Conservation (phyloP, 306 rosid species). For the Lablab purpureus region DNA sequence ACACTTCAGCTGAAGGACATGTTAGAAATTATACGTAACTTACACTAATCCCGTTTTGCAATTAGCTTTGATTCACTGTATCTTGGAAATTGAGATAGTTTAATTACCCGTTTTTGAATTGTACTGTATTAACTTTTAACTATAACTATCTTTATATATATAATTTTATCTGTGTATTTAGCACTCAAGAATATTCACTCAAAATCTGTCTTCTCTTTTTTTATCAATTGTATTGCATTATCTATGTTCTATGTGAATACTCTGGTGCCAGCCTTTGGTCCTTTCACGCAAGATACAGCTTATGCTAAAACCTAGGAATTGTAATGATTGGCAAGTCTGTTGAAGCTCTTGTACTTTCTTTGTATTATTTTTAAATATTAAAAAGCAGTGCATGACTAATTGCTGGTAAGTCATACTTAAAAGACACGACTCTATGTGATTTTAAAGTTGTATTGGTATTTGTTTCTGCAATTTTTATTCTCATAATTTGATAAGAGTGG, state of each 20-base stretch:
- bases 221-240: neutral
- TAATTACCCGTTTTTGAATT: neutral
- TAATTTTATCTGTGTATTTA: neutral
- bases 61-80: neutral
- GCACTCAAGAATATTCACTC: neutral
- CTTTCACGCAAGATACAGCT: neutral
- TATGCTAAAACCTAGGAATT: constrained; percentile 12
- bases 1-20: neutral
- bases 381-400: neutral
- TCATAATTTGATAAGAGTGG: neutral
- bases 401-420: constrained; percentile 15
- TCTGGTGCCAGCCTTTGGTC: constrained; percentile 14
- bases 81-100: neutral
- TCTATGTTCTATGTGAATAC: neutral
- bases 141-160: neutral
- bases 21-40: neutral
- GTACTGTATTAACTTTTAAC: neutral
- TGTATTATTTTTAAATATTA: neutral
- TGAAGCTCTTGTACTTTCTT: constrained; percentile 16
- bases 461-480: constrained; percentile 19
- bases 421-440: neutral
- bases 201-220: neutral
- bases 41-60: neutral
- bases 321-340: constrained; percentile 1
- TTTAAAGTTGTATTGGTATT: constrained; percentile 10